These are phyloP conservation scores for Sanghuangporus baumii DNA, from an alignment of 1,284 basidiomycete species.

Conservation along the genomic window DNA sequence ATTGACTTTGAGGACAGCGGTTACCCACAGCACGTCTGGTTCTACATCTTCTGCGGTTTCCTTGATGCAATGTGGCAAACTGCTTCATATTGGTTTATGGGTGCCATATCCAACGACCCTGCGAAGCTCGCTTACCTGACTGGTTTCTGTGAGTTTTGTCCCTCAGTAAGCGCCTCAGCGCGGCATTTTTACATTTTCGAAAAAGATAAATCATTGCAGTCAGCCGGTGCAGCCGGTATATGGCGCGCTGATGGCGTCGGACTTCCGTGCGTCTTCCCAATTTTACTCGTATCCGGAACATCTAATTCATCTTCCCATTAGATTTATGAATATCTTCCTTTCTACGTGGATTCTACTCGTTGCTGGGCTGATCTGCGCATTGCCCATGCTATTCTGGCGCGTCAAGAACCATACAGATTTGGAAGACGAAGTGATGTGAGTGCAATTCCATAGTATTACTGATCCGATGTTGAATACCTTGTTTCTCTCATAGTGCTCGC, in stretches of 20 bases:
- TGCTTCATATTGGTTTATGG: conserved; percentile 37
- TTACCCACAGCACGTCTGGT: conserved; percentile 31
- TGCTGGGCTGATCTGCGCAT: conserved; percentile 25
- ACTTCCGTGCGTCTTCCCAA: conserved; percentile 22
- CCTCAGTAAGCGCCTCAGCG: background rate
- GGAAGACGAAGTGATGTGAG: conserved; percentile 25
- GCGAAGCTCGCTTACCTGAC: conserved; percentile 36
- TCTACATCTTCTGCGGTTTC: conserved; percentile 37
- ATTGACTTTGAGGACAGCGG: conserved; percentile 29
- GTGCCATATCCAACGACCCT: conserved; percentile 37
- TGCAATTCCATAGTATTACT: background rate
- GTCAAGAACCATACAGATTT: conserved; percentile 26
- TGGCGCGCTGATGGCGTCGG: conserved; percentile 32
- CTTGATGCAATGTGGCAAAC: conserved; percentile 43
- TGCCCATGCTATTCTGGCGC: conserved; percentile 26
- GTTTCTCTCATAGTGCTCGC: conserved; percentile 13
- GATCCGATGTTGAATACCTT: background rate
- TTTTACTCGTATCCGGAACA: background rate
- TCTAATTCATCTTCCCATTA: background rate
- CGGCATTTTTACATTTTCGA: background rate
- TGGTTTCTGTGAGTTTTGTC: conserved; percentile 31
- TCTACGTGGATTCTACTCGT: conserved; percentile 27
- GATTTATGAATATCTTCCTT: conserved; percentile 27
- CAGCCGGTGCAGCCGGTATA: conserved; percentile 31
- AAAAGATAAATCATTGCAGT: conserved; percentile 34